Evolutionary conservation across 805 yeast species (phyloP).

Genomic region (Sugiyamaella marilandica): DNA sequence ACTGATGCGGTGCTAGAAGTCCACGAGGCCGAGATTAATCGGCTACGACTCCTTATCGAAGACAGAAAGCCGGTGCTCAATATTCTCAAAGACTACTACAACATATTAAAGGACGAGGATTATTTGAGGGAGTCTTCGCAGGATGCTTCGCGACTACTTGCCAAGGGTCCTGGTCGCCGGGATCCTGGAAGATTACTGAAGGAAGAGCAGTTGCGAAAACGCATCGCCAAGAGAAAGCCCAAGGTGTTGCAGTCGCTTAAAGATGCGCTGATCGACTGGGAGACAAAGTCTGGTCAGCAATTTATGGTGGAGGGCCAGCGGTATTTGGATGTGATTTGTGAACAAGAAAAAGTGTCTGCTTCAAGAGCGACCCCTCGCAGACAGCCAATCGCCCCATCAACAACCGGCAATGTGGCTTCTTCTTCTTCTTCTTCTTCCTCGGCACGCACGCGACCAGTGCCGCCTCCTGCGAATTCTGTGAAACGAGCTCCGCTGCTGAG

Average conservation of each 20-base stretch:
- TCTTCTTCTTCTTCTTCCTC: neutral
- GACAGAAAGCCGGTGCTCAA: constrained; percentile 50
- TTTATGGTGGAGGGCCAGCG: constrained; percentile 46
- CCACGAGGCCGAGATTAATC: constrained; percentile 59
- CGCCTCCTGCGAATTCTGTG: neutral
- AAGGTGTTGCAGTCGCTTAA: constrained; percentile 50
- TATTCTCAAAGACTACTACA: constrained; percentile 39
- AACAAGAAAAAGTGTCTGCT: constrained; percentile 16
- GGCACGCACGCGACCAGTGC: neutral
- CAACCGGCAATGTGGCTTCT: neutral
- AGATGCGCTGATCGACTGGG: constrained; percentile 45
- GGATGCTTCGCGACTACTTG: constrained; percentile 73
- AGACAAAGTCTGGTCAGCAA: constrained; percentile 29
- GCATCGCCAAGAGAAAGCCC: constrained; percentile 65
- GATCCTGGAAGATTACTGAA: constrained; percentile 66
- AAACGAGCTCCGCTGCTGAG: neutral
- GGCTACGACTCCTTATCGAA: constrained; percentile 47
- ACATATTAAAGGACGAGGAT: constrained; percentile 53
- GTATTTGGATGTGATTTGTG: constrained; percentile 35
- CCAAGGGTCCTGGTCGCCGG: constrained; percentile 42
- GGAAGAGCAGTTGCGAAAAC: constrained; percentile 74
- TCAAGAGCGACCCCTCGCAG: constrained; percentile 4
- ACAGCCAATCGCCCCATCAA: neutral
- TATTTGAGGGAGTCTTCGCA: constrained; percentile 64
- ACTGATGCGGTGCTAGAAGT: constrained; percentile 57